Base-by-base conservation (phyloP, 202 grass and related monocot genomes). In the Bolboschoenoplectus hybrid region DNA sequence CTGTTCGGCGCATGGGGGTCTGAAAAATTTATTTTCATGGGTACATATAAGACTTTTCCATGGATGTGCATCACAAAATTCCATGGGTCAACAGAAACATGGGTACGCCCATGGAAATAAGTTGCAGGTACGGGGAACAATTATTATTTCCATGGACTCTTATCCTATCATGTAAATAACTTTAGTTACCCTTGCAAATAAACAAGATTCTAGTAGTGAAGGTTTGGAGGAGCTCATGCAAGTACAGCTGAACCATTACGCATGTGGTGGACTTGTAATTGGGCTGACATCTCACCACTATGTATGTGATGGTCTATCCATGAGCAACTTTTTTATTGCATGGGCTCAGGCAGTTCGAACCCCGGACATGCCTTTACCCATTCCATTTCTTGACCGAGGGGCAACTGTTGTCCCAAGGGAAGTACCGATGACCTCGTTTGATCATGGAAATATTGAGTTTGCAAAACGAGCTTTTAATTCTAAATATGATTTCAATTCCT, bases 191-290 rank as follows among this genome's bases (percentile, higher is more conserved):
- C 26, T 26, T 26, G 26, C 26, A 26, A 26, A 26, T 26, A 26
- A 26, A 26, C 26, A 26, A 26, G 26, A 26, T 26, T 26, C 26
- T 26, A 26, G 26, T 26, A 26, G 26, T 26, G 0, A 26, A 50
- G 39, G 1, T 68, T 3, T 74, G 50, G 81, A 2, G 50, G 56
- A 81, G 0, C 34, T 88, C 78, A 64, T 87, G 17, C 88, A 87
- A 82, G 35, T 92, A 6, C 67, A 90, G 86, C 69, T 92, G 5
- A 85, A 47, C 73, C 83, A 80, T 3, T 90, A 52, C 80, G 84
- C 2, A 40, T 93, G 88, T 82, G 86, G 89, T 14, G 80, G 91
- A 2, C 20, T 90, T 7, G 81, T 87, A 14, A 14, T 93, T 74
- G 88, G 83, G 38, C 61, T 63, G 56, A 82, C 46, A 50, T 32